A percentile compares a stretch with the other conserved stretches of the same genome.
Evolutionary conservation across 345 rosid genomes (phyloP).

Genomic region (Corchorus olitorius): DNA sequence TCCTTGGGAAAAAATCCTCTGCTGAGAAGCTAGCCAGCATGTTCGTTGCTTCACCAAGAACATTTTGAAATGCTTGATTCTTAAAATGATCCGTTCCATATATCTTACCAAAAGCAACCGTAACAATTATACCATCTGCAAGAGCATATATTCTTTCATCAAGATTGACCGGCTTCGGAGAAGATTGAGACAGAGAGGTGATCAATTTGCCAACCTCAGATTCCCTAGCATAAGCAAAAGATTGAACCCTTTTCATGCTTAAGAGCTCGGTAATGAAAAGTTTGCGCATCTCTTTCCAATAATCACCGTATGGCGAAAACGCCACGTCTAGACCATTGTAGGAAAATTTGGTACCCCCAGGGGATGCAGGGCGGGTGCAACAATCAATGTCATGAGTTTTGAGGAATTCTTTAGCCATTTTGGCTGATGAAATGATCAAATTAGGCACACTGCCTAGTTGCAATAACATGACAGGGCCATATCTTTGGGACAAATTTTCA

Average conservation of each 20-base stretch:
- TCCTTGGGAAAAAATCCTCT: conserved; percentile 4
- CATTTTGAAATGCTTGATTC: not conserved
- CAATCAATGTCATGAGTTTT: conserved; percentile 7
- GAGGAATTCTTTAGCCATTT: not conserved
- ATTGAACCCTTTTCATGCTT: conserved; percentile 15
- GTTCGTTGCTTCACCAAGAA: conserved; percentile 4
- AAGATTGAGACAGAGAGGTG: not conserved
- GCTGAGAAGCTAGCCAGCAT: conserved; percentile 18
- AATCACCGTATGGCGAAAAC: conserved; percentile 2
- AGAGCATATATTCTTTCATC: not conserved
- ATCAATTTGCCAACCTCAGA: conserved; percentile 2
- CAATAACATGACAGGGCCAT: conserved; percentile 4
- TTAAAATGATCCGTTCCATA: not conserved
- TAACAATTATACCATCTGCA: not conserved
- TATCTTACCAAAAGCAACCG: conserved; percentile 1
- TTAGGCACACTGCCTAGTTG: conserved; percentile 6
- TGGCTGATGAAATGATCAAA: conserved; percentile 8
- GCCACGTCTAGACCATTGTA: conserved; percentile 14
- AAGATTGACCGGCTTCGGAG: not conserved
- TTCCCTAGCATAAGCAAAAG: conserved; percentile 1
- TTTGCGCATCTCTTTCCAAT: conserved; percentile 15
- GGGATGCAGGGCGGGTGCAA: conserved; percentile 9
- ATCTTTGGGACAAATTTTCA: not conserved
- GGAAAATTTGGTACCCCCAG: not conserved
- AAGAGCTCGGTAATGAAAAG: conserved; percentile 9